Evolutionary conservation across 306 rosid species (phyloP).

Genomic region (Cicer chorassanicum): DNA sequence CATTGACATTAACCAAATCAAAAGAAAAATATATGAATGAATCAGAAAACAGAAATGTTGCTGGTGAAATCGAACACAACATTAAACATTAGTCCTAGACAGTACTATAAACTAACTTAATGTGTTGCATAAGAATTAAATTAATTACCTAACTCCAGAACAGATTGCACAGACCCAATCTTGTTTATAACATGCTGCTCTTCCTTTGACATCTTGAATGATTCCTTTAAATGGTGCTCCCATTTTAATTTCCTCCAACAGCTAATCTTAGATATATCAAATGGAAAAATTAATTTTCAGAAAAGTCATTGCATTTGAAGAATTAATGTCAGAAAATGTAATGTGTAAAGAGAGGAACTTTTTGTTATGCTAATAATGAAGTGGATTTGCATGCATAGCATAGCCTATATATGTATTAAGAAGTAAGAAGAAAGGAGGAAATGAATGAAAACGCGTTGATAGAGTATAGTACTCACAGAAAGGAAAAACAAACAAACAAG

Average conservation of each 20-base stretch:
- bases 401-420: too few relatives aligned
- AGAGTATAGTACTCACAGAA: neutral
- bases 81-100: neutral
- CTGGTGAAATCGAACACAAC: neutral
- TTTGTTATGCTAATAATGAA: neutral
- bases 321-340: constrained; percentile 8
- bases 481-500: neutral
- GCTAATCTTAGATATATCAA: constrained; percentile 42
- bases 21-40: constrained; percentile 1
- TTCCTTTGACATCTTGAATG: constrained; percentile 70
- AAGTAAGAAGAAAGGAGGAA: neutral
- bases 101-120: neutral
- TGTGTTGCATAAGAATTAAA: neutral
- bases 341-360: neutral
- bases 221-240: constrained; percentile 66
- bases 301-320: constrained; percentile 26
- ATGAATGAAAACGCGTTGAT: constrained; percentile 23
- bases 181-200: constrained; percentile 72
- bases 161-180: constrained; percentile 69
- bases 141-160: constrained; percentile 65
- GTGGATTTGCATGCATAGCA: neutral
- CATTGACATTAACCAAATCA: neutral
- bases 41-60: neutral
- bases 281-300: neutral
- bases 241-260: constrained; percentile 47